These are phyloP conservation scores for Capsicum pubescens DNA, from an alignment of 257 asterid species.

Conservation along the genomic window DNA sequence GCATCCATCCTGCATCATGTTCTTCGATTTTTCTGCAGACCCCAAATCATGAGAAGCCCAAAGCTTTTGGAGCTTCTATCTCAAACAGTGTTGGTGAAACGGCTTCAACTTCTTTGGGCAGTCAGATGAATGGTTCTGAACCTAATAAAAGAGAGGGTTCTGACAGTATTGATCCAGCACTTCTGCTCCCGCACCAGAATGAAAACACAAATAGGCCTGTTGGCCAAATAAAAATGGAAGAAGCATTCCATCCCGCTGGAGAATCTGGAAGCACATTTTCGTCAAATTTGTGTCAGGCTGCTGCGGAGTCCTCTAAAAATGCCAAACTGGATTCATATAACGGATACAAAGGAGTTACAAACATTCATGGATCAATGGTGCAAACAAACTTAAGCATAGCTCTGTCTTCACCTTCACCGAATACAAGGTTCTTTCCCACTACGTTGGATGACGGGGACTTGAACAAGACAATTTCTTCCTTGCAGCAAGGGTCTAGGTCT, in stretches of 20 bases:
- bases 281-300: conserved; percentile 44
- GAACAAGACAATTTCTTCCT: conserved; percentile 52
- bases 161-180: conserved; percentile 40
- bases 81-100: conserved; percentile 44
- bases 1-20: conserved; percentile 18
- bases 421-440: conserved; percentile 44
- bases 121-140: conserved; percentile 36
- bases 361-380: conserved; percentile 51
- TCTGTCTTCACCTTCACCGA: conserved; percentile 56
- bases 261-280: conserved; percentile 52
- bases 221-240: conserved; percentile 47
- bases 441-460: conserved; percentile 60
- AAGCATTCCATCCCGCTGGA: conserved; percentile 36
- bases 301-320: conserved; percentile 46
- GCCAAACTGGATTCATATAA: conserved; percentile 40
- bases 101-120: conserved; percentile 32
- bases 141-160: conserved; percentile 48
- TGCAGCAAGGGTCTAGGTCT: conserved; percentile 61
- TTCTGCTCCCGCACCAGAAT: conserved; percentile 42
- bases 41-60: conserved; percentile 49
- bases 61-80: conserved; percentile 43
- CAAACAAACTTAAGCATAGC: conserved; percentile 81
- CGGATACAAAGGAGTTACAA: conserved; percentile 40
- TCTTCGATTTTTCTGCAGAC: conserved; percentile 60
- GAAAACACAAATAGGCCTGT: conserved; percentile 41